Evolutionary conservation across 1,284 basidiomycete genomes (phyloP).

Genomic region (Jaminaea rosea): DNA sequence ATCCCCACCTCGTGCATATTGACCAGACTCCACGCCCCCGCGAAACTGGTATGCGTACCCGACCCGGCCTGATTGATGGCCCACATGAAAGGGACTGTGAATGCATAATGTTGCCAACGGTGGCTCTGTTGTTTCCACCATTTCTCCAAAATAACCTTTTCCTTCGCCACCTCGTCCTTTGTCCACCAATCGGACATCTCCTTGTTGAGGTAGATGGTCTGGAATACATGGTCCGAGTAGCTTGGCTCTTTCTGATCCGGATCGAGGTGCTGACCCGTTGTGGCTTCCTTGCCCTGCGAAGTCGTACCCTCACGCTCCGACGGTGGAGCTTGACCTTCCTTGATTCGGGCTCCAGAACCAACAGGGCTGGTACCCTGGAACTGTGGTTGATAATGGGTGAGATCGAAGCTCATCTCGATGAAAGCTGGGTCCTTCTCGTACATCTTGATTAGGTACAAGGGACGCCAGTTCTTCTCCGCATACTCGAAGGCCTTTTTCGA

Average conservation of each 20-base stretch:
- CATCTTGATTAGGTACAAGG: constrained; percentile 53
- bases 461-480: constrained; percentile 52
- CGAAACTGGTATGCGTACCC: constrained; percentile 49
- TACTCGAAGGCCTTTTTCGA: constrained; percentile 49
- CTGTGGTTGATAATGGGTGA: constrained; percentile 56
- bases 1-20: constrained; percentile 59
- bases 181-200: constrained; percentile 54
- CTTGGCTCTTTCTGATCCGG: constrained; percentile 23
- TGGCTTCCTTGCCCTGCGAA: constrained; percentile 2
- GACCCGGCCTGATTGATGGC: constrained; percentile 50
- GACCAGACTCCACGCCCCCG: constrained; percentile 49
- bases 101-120: constrained; percentile 57
- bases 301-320: constrained; percentile 17
- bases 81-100: constrained; percentile 57
- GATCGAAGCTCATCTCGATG: constrained; percentile 58
- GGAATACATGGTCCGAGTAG: constrained; percentile 55
- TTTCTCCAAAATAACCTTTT: constrained; percentile 55
- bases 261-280: constrained; percentile 1
- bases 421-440: constrained; percentile 55
- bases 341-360: constrained; percentile 14
- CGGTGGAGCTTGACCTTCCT: constrained; percentile 17
- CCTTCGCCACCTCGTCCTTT: constrained; percentile 52
- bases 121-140: constrained; percentile 61
- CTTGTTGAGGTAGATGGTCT: constrained; percentile 60
- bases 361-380: constrained; percentile 43